Conservation (phyloP, 176 grass and related monocot genomes). For the Luzula sylvatica region DNA sequence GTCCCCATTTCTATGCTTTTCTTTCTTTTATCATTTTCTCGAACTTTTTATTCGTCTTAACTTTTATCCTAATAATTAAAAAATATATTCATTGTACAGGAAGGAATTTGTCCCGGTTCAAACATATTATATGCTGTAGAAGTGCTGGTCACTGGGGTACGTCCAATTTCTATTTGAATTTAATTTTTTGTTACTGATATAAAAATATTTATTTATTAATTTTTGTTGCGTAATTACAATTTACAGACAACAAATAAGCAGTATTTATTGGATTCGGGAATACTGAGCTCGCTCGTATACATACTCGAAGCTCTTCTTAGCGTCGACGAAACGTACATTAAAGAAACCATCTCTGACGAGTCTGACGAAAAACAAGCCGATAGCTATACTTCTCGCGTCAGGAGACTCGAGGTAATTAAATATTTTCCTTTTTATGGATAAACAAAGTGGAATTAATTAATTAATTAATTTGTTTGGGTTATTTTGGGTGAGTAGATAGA, state of each 20-base stretch:
- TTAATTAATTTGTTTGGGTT: conserved; percentile 2
- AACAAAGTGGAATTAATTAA: conserved; percentile 11
- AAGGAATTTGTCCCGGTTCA: conserved; percentile 80
- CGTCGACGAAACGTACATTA: conserved; percentile 42
- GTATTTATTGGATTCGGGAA: conserved; percentile 91
- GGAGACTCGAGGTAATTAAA: conserved; percentile 78
- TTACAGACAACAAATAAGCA: conserved; percentile 79
- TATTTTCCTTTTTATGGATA: conserved; percentile 12
- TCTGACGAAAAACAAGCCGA: conserved; percentile 52
- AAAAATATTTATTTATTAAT: conserved; percentile 30
- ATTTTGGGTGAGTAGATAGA: conserved; percentile 56
- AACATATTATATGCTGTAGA: conserved; percentile 90
- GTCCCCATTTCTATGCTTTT: conserved; percentile 34
- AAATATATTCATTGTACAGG: conserved; percentile 37
- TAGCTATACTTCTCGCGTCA: conserved; percentile 33
- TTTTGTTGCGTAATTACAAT: conserved; percentile 47
- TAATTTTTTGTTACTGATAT: conserved; percentile 11
- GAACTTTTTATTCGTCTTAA: too few relatives aligned
- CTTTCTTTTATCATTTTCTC: neutral
- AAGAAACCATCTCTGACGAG: conserved; percentile 23
- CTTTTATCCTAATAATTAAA: too few relatives aligned
- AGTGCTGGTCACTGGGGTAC: conserved; percentile 94
- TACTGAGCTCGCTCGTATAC: conserved; percentile 93
- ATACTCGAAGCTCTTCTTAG: conserved; percentile 86
- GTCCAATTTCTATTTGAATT: conserved; percentile 20